phyloP scores from a whole-genome alignment of 441 rosid species.

The Populus hybrid region DNA sequence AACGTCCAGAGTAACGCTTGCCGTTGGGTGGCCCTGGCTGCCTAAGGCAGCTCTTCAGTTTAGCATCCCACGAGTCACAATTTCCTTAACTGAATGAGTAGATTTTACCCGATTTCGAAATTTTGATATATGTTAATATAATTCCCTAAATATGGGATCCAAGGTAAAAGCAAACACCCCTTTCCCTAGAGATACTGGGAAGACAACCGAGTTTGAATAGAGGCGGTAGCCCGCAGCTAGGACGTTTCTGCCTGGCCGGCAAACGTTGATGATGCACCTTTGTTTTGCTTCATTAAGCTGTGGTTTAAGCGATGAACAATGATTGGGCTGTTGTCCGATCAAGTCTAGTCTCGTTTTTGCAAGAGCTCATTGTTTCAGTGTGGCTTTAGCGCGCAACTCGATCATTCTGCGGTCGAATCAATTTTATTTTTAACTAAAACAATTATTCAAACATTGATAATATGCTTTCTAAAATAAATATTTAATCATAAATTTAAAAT shows the following conservation, averaged over 20 bases:
- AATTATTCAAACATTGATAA: too few species aligned
- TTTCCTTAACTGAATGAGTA: conserved; percentile 1
- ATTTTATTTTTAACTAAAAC: too few species aligned
- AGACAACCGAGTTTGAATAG: conserved; percentile 1
- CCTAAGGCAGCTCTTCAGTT: conserved; percentile 34
- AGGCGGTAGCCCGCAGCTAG: neutral
- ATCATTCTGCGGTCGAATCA: too few species aligned
- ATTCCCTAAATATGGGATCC: neutral
- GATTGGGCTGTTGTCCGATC: neutral
- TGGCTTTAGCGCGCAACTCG: too few species aligned
- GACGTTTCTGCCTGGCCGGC: neutral
- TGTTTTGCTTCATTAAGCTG: neutral
- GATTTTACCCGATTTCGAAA: neutral
- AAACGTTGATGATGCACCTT: neutral
- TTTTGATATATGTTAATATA: neutral
- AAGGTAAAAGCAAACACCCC: conserved; percentile 3
- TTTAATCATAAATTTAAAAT: too few species aligned
- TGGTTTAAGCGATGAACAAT: neutral
- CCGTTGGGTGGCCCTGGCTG: conserved; percentile 28
- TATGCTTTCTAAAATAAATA: too few species aligned
- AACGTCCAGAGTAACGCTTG: conserved; percentile 34
- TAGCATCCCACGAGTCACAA: conserved; percentile 29
- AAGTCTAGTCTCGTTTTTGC: too few species aligned
- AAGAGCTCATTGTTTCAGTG: too few species aligned
- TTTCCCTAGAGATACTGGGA: conserved; percentile 2